Evolutionary conservation across 805 yeast genomes (phyloP), one percentile per base, ranked within the genome.

Genomic region (Candida lessepsii): DNA sequence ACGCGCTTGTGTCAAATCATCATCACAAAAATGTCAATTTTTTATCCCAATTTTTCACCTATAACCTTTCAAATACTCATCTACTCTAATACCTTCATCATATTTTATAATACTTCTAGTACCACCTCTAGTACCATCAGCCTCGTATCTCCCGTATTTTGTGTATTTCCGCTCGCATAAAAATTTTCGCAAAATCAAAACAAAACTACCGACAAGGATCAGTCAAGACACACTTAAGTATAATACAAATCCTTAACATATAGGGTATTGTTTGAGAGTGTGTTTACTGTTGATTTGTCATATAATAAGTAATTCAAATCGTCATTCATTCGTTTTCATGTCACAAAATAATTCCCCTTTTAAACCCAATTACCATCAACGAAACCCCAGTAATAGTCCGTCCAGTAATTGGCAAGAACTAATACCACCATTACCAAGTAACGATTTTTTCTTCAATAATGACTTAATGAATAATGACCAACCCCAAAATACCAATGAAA

Each of bases 381-480:
- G 47, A 30, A 37, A 39, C 18, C 47, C 31, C 15, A 36, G 42
- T 29, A 23, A 21, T 18, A 17, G 14, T 24, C 28, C 11, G 29
- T 13, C 15, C 8, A 30, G 19, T 14, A 31, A 41, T 29, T 47
- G 51, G 51, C 48, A 44, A 24, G 41, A 40, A 15, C 37, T 47
- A 20, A 47, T 47, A n/a, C 51, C 51, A 31, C 51, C 51, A 1
- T 34, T 47, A 38, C 51, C 48, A 7, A 27, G 32, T 15, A 36
- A 30, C 14, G 40, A 40, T 13, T 30, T 46, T 31, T 36, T 42
- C 28, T 35, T 37, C 17, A 29, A 23, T 38, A 39, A 41, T 25
- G 46, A 47, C 29, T 13, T 39, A 20, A 39, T 36, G 43, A 37
- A 18, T 30, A 29, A 33, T 21, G 35, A 39, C 29, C 30, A 26